These are phyloP conservation scores for Elongisporangium senticosum DNA, from an alignment of 352 stramenopile species.

Conservation along the genomic window DNA sequence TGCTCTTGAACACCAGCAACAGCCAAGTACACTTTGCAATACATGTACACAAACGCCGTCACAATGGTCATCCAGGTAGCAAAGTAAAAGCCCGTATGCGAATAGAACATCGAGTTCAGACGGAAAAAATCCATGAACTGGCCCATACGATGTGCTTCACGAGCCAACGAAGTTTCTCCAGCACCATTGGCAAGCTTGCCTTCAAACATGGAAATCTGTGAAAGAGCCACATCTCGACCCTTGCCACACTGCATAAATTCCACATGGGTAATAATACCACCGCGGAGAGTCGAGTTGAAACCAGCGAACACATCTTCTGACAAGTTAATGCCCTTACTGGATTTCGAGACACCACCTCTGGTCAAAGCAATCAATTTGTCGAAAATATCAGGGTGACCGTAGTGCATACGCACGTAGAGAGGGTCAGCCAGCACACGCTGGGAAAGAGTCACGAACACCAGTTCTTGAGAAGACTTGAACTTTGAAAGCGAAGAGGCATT, in stretches of 20 bases:
- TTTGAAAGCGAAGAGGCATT: constrained; percentile 74
- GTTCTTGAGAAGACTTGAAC: constrained; percentile 77
- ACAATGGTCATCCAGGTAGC: constrained; percentile 81
- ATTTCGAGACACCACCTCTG: constrained; percentile 71
- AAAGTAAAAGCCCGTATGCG: constrained; percentile 79
- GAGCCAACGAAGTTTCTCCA: constrained; percentile 61
- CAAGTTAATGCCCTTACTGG: constrained; percentile 77
- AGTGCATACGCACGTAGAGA: constrained; percentile 77
- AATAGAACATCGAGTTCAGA: constrained; percentile 84
- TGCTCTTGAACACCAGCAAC: constrained; percentile 58
- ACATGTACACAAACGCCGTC: constrained; percentile 82
- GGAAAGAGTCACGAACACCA: constrained; percentile 76
- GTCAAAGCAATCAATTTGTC: constrained; percentile 70
- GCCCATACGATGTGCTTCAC: constrained; percentile 73
- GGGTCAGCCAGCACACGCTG: constrained; percentile 73
- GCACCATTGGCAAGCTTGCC: constrained; percentile 74
- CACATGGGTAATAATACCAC: constrained; percentile 62
- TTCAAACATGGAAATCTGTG: constrained; percentile 80
- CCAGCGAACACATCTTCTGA: constrained; percentile 79
- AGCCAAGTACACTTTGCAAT: constrained; percentile 74
- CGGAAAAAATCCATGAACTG: constrained; percentile 82
- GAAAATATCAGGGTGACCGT: constrained; percentile 79
- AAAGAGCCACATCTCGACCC: constrained; percentile 72
- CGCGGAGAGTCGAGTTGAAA: constrained; percentile 66
- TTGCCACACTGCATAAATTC: constrained; percentile 83